phyloP scores from a whole-genome alignment of 163 green algal species.

The Scenedesmus sp. region DNA sequence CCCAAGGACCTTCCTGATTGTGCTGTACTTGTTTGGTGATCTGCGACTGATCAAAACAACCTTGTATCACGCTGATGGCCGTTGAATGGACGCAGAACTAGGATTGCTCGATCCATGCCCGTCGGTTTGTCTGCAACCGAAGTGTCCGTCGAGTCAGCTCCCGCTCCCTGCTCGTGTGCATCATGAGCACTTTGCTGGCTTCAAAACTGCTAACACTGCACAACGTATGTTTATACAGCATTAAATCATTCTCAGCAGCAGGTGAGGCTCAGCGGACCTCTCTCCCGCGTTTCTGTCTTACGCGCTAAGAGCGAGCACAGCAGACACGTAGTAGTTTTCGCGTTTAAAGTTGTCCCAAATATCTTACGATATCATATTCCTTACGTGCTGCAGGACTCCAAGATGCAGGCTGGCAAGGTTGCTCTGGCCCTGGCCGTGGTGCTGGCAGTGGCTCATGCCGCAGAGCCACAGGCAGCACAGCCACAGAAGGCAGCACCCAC shows the following conservation, averaged over 20 bases:
- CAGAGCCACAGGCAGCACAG: neutral
- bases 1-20: no score
- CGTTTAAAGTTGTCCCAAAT: no score
- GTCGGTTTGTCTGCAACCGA: neutral
- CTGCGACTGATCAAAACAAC: no score
- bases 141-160: neutral
- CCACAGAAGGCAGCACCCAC: neutral
- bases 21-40: no score
- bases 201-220: no score
- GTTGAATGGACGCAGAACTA: neutral
- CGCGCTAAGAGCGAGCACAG: neutral
- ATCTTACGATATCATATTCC: neutral
- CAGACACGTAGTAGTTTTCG: neutral
- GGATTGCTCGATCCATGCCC: neutral
- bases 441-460: neutral
- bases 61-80: neutral
- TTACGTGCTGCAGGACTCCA: neutral
- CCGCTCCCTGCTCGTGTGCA: no score
- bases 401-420: neutral
- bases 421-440: neutral
- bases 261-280: neutral
- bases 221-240: neutral
- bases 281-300: neutral
- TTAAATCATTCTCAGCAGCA: neutral
- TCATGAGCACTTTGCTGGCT: neutral